These are phyloP conservation scores for Ustilago hordei DNA, from an alignment of 1,284 basidiomycete species.

Conservation along the genomic window DNA sequence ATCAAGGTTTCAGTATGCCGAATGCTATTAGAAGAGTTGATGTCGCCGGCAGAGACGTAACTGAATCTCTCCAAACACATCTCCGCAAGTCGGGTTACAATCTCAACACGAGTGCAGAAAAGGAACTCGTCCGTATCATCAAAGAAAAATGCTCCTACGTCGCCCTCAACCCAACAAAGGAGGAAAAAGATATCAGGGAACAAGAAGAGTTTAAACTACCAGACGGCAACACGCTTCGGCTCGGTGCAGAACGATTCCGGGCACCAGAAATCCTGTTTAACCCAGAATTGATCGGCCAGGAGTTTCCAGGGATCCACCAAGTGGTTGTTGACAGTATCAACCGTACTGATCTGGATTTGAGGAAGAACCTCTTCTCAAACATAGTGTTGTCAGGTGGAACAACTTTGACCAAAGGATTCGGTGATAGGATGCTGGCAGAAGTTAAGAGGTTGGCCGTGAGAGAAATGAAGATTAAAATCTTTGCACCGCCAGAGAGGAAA, in stretches of 20 bases:
- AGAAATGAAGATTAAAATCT: slow-evolving; percentile 99
- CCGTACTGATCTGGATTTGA: slow-evolving; percentile 80
- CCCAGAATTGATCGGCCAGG: slow-evolving; percentile 93
- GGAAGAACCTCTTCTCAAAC: slow-evolving; percentile 94
- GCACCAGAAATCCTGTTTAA: slow-evolving; percentile 98
- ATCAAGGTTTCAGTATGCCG: slow-evolving; percentile 99
- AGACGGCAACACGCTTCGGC: slow-evolving; percentile 93
- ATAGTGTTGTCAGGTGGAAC: slow-evolving; percentile 97
- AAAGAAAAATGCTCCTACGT: slow-evolving; percentile 99
- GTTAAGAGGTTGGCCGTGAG: slow-evolving; percentile 96
- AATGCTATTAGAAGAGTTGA: slow-evolving; percentile 96
- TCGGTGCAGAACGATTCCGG: slow-evolving; percentile 93
- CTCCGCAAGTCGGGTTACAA: slow-evolving; percentile 94
- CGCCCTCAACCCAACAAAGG: slow-evolving; percentile 88
- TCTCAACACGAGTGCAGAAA: slow-evolving; percentile 95
- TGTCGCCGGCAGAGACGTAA: slow-evolving; percentile 93
- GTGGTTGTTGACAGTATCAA: slow-evolving; percentile 73
- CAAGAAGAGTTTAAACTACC: slow-evolving; percentile 91
- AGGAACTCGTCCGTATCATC: slow-evolving; percentile 95
- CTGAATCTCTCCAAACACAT: slow-evolving; percentile 92
- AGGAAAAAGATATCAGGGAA: slow-evolving; percentile 83
- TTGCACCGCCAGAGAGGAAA: slow-evolving; percentile 98
- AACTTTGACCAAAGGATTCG: slow-evolving; percentile 78
- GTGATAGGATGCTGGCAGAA: slow-evolving; percentile 93
- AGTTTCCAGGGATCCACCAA: slow-evolving; percentile 97